phyloP scores from a whole-genome alignment of 139 green algal species.

The Micractinium conductrix region DNA sequence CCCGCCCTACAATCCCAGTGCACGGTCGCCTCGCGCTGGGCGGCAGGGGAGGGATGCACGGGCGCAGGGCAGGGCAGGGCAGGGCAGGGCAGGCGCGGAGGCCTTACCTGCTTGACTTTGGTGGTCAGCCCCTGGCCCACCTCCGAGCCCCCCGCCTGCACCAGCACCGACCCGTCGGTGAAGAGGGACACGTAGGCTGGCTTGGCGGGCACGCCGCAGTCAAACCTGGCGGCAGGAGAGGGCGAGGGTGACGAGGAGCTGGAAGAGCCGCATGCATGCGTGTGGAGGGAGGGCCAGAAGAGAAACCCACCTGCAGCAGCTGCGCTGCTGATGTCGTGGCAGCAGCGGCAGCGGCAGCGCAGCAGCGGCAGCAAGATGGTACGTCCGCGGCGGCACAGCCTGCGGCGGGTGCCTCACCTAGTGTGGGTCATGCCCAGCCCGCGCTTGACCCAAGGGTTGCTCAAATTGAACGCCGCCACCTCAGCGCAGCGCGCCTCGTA shows the following conservation, averaged over 20 bases:
- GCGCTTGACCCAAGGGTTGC: conserved; percentile 18
- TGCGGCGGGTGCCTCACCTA: neutral
- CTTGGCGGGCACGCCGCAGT: conserved; percentile 14
- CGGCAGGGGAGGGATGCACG: too few relatives aligned
- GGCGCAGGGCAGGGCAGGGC: too few relatives aligned
- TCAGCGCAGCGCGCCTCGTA: conserved; percentile 10
- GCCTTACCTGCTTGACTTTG: conserved; percentile 67
- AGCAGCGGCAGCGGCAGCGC: too few relatives aligned
- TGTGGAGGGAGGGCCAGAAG: too few relatives aligned
- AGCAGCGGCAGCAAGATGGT: too few relatives aligned
- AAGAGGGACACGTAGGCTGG: conserved; percentile 38
- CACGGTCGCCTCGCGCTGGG: too few relatives aligned
- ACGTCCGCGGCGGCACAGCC: too few relatives aligned
- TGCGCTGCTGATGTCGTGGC: too few relatives aligned
- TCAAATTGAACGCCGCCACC: neutral
- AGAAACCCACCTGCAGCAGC: too few relatives aligned
- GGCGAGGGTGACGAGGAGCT: neutral
- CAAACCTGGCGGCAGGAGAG: conserved; percentile 41
- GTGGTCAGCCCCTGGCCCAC: conserved; percentile 65
- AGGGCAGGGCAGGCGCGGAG: too few relatives aligned
- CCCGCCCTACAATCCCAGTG: too few relatives aligned
- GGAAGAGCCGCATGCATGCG: neutral
- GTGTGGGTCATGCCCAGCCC: conserved; percentile 11
- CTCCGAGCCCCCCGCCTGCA: conserved; percentile 45
- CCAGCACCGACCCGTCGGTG: conserved; percentile 39